A percentile compares a stretch with the other conserved stretches of the same genome.
These are phyloP conservation scores for Lepiota venenata DNA, from an alignment of 768 basidiomycete genomes.

Conservation along the genomic window DNA sequence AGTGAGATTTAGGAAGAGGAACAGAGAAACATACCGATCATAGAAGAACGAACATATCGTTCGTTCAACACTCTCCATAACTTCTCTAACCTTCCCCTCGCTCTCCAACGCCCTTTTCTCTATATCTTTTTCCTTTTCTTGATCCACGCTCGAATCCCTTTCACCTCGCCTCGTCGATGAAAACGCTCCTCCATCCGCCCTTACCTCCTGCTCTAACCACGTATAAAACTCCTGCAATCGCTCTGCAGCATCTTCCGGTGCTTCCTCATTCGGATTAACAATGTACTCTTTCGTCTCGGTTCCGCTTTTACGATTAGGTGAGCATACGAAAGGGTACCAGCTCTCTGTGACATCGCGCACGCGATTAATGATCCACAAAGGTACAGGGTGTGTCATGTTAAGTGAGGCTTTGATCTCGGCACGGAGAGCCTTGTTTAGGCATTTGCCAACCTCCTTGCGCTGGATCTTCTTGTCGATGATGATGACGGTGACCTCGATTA, in stretches of 20 bases:
- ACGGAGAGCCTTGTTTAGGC: constrained; percentile 49
- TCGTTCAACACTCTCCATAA: constrained; percentile 74
- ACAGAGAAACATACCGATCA: constrained; percentile 54
- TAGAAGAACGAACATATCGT: constrained; percentile 75
- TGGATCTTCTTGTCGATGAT: constrained; percentile 54
- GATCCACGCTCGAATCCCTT: constrained; percentile 19
- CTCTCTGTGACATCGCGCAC: constrained; percentile 51
- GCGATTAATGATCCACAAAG: constrained; percentile 54
- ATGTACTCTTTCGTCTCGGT: constrained; percentile 31
- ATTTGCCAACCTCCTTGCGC: constrained; percentile 50
- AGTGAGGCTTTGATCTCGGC: constrained; percentile 50
- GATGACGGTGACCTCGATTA: constrained; percentile 56
- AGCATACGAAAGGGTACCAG: constrained; percentile 52
- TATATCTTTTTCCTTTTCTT: constrained; percentile 31
- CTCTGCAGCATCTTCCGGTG: constrained; percentile 49
- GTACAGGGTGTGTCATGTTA: constrained; percentile 17
- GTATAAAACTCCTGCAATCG: constrained; percentile 71
- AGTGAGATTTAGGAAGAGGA: neutral
- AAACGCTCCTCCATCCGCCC: constrained; percentile 35
- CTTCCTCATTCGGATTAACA: constrained; percentile 42
- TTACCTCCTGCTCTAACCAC: constrained; percentile 60
- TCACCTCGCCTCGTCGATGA: constrained; percentile 19
- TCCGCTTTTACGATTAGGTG: constrained; percentile 16
- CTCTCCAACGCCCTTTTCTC: constrained; percentile 31
- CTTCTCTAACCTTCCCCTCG: constrained; percentile 48